Evolutionary conservation across 108 stramenopile species (phyloP), one percentile per base, ranked within the genome.

Genomic region (Aurantiochytrium sp.): DNA sequence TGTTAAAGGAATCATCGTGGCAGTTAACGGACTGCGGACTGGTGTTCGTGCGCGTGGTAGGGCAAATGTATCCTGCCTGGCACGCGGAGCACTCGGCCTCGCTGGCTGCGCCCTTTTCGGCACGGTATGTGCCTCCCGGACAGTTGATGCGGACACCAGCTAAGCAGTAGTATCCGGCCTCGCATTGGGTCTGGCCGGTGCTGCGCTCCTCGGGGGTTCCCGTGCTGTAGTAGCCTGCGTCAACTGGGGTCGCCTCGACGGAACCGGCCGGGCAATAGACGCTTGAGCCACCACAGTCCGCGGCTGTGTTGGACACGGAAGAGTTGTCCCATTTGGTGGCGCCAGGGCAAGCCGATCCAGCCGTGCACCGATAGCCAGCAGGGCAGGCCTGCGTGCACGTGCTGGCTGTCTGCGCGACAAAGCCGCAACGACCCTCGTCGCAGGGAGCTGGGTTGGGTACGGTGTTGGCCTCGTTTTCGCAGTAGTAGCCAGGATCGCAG

Each of bases 201-300:
- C 49, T 83, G 23, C 49, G 19, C 28, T 83, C 76, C 25, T 47
- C 45, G 8, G 76, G 51, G n/a, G 49, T 25, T 12, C 76, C 76
- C 45, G 51, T 83, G 76, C 76, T 83, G 51, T 83, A 83, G 76
- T 21, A 83, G 76, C 76, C 76, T 12, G 76, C 49, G 76, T 83
- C 76, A 18, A 83, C 76, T 2, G 49, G 45, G n/a, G 76, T 53
- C 12, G 76, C n/a, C n/a, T 47, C 25, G 19, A 53, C n/a, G n/a
- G 51, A 47, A 14, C 76, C 76, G 0, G 76, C 76, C 28, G 45
- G 76, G 76, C 76, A 83, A 12, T 25, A 83, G 4, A 53, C 45
- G 51, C 51, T 83, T 4, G 12, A 12, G 19, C 76, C 76, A 6
- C 76, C 76, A 23, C 76, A 83, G 25, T 47, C 49, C 18, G 19